Evolutionary conservation across 768 basidiomycete genomes (phyloP).

Genomic region (Pluteus cervinus): DNA sequence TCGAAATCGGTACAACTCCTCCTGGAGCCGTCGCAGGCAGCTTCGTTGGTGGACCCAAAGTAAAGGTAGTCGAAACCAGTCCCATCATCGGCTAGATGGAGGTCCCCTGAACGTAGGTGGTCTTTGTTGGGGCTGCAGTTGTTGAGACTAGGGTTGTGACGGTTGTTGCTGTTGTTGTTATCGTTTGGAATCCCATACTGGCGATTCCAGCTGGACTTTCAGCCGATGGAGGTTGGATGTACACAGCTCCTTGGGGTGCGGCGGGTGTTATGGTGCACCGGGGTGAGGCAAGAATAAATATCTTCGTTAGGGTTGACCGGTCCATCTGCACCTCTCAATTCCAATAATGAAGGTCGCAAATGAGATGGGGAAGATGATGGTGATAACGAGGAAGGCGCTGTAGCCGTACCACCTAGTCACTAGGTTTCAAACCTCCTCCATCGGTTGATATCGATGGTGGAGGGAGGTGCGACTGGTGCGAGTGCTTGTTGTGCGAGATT

Average conservation of each 20-base stretch:
- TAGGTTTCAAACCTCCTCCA: not conserved
- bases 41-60: slow-evolving; percentile 38
- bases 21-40: slow-evolving; percentile 10
- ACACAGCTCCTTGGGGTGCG: slow-evolving; percentile 49
- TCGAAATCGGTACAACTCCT: slow-evolving; percentile 10
- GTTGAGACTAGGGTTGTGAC: slow-evolving; percentile 6
- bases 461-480: slow-evolving; percentile 6
- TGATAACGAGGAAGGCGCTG: slow-evolving; percentile 8
- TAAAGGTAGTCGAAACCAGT: slow-evolving; percentile 60
- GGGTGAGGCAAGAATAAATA: slow-evolving; percentile 41
- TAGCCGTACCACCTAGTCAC: slow-evolving; percentile 7
- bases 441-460: slow-evolving; percentile 4
- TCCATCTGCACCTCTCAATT: slow-evolving; percentile 21
- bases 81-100: slow-evolving; percentile 47
- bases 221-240: slow-evolving; percentile 29
- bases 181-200: slow-evolving; percentile 5
- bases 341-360: slow-evolving; percentile 23
- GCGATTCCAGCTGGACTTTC: not conserved
- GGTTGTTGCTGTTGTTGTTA: slow-evolving; percentile 13
- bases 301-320: slow-evolving; percentile 26
- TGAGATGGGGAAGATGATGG: slow-evolving; percentile 12
- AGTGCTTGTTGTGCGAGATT: slow-evolving; percentile 4
- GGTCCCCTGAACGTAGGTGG: slow-evolving; percentile 12
- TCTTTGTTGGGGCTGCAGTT: slow-evolving; percentile 1
- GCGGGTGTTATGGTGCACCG: slow-evolving; percentile 34